phyloP scores from a whole-genome alignment of 495 filamentous ascomycete species.

The Lichina pygmaea region DNA sequence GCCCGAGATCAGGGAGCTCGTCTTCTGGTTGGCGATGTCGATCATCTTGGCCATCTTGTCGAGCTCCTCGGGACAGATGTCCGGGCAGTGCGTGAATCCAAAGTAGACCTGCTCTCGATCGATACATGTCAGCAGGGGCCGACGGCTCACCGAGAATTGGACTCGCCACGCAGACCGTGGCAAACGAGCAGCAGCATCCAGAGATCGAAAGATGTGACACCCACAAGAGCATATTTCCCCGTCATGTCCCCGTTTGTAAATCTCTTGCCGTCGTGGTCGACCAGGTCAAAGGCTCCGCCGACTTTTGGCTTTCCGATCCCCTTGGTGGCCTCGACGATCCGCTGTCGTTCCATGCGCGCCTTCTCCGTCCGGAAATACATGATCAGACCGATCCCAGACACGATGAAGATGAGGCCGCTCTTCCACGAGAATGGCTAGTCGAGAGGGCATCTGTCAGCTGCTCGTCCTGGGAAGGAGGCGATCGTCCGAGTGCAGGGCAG shows the following conservation, averaged over 20 bases:
- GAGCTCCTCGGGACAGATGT: constrained; percentile 96
- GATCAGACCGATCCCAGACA: constrained; percentile 47
- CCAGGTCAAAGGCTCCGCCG: constrained; percentile 57
- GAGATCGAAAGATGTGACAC: not conserved
- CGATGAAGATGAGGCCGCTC: constrained; percentile 62
- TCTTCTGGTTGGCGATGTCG: constrained; percentile 36
- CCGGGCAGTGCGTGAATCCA: constrained; percentile 92
- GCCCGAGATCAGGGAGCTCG: not conserved
- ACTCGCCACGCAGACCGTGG: not conserved
- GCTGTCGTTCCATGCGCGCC: constrained; percentile 56
- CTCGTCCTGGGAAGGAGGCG: not conserved
- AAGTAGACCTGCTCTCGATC: constrained; percentile 54
- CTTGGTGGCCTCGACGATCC: constrained; percentile 73
- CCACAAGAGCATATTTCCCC: constrained; percentile 53
- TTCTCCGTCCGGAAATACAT: constrained; percentile 85
- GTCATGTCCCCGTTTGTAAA: constrained; percentile 57
- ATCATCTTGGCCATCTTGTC: constrained; percentile 95
- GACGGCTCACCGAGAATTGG: not conserved
- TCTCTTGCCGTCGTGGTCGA: constrained; percentile 51
- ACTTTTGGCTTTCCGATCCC: constrained; percentile 82
- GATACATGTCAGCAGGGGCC: not conserved
- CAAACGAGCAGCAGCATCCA: too few relatives aligned
- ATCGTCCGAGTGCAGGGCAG: not conserved
- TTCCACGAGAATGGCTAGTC: constrained; percentile 68
- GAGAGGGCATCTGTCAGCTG: too few relatives aligned